phyloP scores from a whole-genome alignment of 192 early-diverging fungal species.

The Coemansia sp. region DNA sequence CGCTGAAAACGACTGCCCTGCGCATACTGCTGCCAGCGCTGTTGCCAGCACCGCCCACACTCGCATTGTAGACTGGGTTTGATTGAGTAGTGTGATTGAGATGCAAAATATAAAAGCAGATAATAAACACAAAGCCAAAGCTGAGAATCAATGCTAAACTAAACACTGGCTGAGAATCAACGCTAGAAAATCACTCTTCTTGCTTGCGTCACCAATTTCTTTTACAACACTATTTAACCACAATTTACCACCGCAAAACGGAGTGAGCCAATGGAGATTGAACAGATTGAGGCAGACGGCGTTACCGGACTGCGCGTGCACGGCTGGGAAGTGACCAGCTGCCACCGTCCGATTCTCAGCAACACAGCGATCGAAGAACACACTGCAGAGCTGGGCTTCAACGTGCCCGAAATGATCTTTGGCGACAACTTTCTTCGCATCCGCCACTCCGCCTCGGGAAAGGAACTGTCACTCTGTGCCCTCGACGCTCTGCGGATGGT shows the following conservation, averaged over 20 bases:
- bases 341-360: slow-evolving; percentile 63
- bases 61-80: slow-evolving; percentile 11
- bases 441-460: slow-evolving; percentile 55
- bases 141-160: not conserved
- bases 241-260: too few species aligned
- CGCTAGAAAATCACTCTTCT: too few species aligned
- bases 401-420: slow-evolving; percentile 96
- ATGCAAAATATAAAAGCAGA: slow-evolving; percentile 4
- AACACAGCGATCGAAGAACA: slow-evolving; percentile 58
- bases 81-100: not conserved
- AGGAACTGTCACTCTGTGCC: slow-evolving; percentile 63
- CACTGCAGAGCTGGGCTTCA: slow-evolving; percentile 61
- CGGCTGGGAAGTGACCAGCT: slow-evolving; percentile 61
- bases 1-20: slow-evolving; percentile 25
- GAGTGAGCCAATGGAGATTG: not conserved
- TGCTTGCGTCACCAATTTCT: too few species aligned
- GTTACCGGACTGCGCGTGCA: slow-evolving; percentile 43
- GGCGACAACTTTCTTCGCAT: slow-evolving; percentile 78
- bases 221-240: too few species aligned
- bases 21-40: slow-evolving; percentile 3
- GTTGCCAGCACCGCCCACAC: slow-evolving; percentile 15
- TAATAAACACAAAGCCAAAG: not conserved
- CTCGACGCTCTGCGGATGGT: slow-evolving; percentile 74
- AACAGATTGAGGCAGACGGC: slow-evolving; percentile 39
- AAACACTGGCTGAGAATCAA: too few species aligned